phyloP scores from a whole-genome alignment of 2,329 filamentous ascomycete genomes.

The Aspergillus glaucus region DNA sequence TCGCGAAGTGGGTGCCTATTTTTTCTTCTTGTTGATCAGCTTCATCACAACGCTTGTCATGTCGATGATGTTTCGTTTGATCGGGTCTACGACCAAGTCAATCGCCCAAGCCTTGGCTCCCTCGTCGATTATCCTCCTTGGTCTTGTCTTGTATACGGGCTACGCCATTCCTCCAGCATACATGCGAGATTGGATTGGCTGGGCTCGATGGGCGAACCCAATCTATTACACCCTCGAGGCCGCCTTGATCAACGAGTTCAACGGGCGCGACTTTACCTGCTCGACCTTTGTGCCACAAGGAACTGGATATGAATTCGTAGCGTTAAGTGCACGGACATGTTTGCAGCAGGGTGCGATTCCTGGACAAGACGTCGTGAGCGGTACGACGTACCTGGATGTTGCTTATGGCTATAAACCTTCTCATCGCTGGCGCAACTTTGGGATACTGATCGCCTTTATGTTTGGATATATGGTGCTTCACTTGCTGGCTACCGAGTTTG shows the following conservation, averaged over 20 bases:
- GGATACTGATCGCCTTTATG: slow-evolving; percentile 61
- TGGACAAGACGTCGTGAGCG: slow-evolving; percentile 34
- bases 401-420: slow-evolving; percentile 52
- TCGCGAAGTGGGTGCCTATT: slow-evolving; percentile 68
- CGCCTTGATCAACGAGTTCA: slow-evolving; percentile 78
- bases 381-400: slow-evolving; percentile 54
- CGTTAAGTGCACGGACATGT: slow-evolving; percentile 48
- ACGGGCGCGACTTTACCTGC: slow-evolving; percentile 54
- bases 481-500: slow-evolving; percentile 58
- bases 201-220: slow-evolving; percentile 77
- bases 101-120: slow-evolving; percentile 53
- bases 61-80: slow-evolving; percentile 80
- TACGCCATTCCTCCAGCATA: slow-evolving; percentile 44
- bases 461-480: slow-evolving; percentile 56
- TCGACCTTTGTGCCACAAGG: slow-evolving; percentile 12
- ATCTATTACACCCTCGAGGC: slow-evolving; percentile 75
- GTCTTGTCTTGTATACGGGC: slow-evolving; percentile 45
- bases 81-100: slow-evolving; percentile 68
- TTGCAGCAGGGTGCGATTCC: slow-evolving; percentile 50
- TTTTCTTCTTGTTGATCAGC: slow-evolving; percentile 74
- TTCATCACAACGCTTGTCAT: slow-evolving; percentile 69
- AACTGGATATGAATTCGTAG: not conserved
- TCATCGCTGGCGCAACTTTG: slow-evolving; percentile 65
- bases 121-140: slow-evolving; percentile 44
- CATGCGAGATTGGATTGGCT: slow-evolving; percentile 74